These are phyloP conservation scores for Acorus gramineus DNA, from an alignment of 106 monocot genomes.

Conservation along the genomic window DNA sequence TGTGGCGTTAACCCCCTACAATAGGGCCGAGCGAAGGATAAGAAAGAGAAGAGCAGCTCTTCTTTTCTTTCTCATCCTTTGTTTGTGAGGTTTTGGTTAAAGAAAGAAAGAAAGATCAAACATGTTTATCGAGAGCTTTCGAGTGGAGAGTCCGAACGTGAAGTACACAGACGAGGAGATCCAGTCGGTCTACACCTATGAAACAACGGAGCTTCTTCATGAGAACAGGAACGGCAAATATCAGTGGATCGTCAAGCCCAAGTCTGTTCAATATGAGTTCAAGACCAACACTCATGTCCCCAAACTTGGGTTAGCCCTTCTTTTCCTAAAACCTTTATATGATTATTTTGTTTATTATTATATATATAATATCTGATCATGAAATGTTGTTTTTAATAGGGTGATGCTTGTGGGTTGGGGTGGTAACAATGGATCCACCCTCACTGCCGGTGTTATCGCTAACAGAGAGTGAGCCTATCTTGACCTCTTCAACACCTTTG, in stretches of 20 bases:
- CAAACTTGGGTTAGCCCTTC: conserved; percentile 65
- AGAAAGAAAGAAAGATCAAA: conserved; percentile 1
- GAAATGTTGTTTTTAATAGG: conserved; percentile 8
- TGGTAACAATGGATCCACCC: conserved; percentile 92
- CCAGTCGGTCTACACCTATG: conserved; percentile 73
- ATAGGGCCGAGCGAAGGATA: too few species aligned
- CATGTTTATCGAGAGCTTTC: conserved; percentile 92
- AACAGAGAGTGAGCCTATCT: conserved; percentile 66
- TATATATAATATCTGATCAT: neutral
- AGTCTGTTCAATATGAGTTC: conserved; percentile 72
- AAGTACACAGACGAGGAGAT: conserved; percentile 61
- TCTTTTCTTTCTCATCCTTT: too few species aligned
- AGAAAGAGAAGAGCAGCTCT: too few species aligned
- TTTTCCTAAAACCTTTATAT: too few species aligned
- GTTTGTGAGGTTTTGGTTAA: too few species aligned
- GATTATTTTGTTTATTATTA: neutral
- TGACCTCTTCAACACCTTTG: neutral
- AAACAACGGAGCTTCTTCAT: conserved; percentile 86
- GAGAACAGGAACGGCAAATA: conserved; percentile 64
- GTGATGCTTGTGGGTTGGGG: conserved; percentile 99
- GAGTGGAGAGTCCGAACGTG: conserved; percentile 90
- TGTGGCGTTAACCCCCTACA: too few species aligned
- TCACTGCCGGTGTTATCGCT: conserved; percentile 89
- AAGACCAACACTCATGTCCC: conserved; percentile 71
- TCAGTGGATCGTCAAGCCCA: conserved; percentile 85